Evolutionary conservation across 306 rosid species (phyloP).

Genomic region (Styphnolobium japonicum): DNA sequence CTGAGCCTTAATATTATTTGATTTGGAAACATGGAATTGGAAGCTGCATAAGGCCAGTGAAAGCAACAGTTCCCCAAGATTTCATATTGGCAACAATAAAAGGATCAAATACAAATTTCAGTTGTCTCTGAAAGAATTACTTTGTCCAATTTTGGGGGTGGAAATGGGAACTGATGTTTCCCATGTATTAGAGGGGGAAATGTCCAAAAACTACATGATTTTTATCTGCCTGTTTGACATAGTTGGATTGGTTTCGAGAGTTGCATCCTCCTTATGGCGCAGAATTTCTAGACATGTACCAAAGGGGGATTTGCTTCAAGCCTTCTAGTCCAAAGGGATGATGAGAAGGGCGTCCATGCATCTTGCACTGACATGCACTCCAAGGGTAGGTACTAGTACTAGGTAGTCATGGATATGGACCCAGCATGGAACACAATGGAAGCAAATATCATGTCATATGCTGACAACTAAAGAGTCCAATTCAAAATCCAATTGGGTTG

Average conservation of each 20-base stretch:
- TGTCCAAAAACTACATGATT: background rate
- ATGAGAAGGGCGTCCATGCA: too few species aligned
- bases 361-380: too few species aligned
- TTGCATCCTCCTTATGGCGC: background rate
- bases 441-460: background rate
- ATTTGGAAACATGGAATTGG: background rate
- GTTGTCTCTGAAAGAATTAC: background rate
- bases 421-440: background rate
- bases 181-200: background rate
- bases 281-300: background rate
- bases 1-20: background rate
- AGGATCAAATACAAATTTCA: background rate
- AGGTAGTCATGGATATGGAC: too few species aligned
- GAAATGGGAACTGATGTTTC: background rate
- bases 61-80: background rate
- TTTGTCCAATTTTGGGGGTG: background rate
- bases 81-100: background rate
- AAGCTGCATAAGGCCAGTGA: background rate
- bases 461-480: background rate
- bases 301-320: background rate
- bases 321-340: background rate
- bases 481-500: background rate
- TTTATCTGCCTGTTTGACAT: background rate
- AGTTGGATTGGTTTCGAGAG: background rate
- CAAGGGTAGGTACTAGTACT: too few species aligned